Conservation (phyloP, 2,329 filamentous ascomycete species). For the Aspergillus pseudoglaucus region DNA sequence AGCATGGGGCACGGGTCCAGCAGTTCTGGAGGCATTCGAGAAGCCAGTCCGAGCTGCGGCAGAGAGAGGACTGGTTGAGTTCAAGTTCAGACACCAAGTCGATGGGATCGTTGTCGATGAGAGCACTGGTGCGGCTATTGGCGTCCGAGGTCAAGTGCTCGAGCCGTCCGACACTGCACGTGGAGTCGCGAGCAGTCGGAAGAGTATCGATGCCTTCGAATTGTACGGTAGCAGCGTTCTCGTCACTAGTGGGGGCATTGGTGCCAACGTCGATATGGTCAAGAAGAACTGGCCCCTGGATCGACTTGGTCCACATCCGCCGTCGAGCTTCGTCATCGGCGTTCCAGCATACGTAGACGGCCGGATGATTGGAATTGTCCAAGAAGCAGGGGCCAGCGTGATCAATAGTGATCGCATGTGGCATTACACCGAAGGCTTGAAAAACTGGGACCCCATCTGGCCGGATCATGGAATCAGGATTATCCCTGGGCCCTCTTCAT, state of each 20-base stretch:
- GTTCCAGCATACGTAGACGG: constrained; percentile 61
- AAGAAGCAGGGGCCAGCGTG: constrained; percentile 47
- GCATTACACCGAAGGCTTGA: constrained; percentile 59
- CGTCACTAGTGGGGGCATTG: constrained; percentile 54
- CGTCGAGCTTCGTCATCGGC: constrained; percentile 52
- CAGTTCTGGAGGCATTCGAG: constrained; percentile 52
- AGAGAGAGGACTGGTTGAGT: constrained; percentile 48
- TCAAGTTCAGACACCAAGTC: constrained; percentile 52
- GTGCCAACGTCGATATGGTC: constrained; percentile 56
- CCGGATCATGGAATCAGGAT: constrained; percentile 55
- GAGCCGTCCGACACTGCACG: constrained; percentile 45
- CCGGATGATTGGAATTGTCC: constrained; percentile 54
- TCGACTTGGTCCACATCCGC: constrained; percentile 51
- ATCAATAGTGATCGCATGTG: constrained; percentile 60
- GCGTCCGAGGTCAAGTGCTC: constrained; percentile 50
- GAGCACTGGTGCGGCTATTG: constrained; percentile 44
- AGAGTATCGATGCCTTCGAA: constrained; percentile 47
- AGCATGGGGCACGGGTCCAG: constrained; percentile 56
- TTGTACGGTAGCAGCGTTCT: constrained; percentile 48
- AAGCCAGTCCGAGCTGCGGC: constrained; percentile 52
- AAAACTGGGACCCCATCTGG: constrained; percentile 60
- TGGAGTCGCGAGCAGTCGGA: constrained; percentile 47
- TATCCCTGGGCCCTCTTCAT: constrained; percentile 45
- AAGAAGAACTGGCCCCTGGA: constrained; percentile 54
- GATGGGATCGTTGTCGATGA: constrained; percentile 52